Conservation (phyloP, 108 stramenopile species). For the Cyclotella kingstonii region DNA sequence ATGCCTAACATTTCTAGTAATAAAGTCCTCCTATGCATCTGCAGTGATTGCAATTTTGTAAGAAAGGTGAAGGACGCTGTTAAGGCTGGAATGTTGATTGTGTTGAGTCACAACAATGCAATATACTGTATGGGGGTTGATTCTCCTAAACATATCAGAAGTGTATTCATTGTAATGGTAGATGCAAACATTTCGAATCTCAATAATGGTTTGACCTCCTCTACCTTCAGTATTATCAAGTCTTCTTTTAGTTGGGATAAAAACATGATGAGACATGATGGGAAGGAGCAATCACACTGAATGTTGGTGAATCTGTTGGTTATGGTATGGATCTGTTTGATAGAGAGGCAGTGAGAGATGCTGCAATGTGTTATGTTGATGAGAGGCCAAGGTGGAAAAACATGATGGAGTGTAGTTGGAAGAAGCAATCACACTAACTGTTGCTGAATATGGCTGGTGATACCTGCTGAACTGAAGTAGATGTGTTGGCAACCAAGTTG, state of each 20-base stretch:
- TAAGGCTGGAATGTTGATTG: constrained; percentile 23
- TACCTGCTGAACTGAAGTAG: too few relatives aligned
- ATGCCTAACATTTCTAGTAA: background rate
- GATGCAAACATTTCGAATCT: background rate
- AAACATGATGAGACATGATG: background rate
- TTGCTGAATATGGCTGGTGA: too few relatives aligned
- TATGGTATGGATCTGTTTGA: too few relatives aligned
- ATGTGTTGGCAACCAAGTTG: too few relatives aligned
- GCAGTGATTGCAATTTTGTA: constrained; percentile 34
- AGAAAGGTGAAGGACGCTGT: constrained; percentile 29
- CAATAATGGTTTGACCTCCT: constrained; percentile 5
- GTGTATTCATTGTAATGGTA: constrained; percentile 5
- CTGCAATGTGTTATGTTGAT: too few relatives aligned
- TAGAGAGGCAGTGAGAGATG: too few relatives aligned
- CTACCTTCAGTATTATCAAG: background rate
- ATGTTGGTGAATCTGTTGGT: too few relatives aligned
- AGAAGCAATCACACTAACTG: too few relatives aligned
- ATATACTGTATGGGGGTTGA: constrained; percentile 19
- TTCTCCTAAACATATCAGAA: constrained; percentile 6
- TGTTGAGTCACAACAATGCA: constrained; percentile 14
- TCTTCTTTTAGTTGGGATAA: background rate
- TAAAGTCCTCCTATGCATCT: constrained; percentile 13
- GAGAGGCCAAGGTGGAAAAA: too few relatives aligned
- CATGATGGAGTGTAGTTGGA: too few relatives aligned
- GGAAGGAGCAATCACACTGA: too few relatives aligned